phyloP scores from a whole-genome alignment of 495 filamentous ascomycete species.

The Neurospora pannonica region DNA sequence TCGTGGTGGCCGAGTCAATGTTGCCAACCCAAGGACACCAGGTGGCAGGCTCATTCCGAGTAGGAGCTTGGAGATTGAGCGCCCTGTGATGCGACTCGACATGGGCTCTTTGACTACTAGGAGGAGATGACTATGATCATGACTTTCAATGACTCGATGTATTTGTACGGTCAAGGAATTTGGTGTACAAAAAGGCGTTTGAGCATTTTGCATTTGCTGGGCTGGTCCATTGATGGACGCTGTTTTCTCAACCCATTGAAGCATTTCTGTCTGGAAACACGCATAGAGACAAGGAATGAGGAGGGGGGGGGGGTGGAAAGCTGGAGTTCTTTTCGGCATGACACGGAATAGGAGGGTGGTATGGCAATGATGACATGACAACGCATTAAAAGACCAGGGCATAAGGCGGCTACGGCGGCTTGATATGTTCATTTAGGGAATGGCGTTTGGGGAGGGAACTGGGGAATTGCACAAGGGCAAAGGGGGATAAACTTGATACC shows the following conservation, averaged over 20 bases:
- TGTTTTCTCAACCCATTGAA: neutral
- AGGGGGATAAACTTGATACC: neutral
- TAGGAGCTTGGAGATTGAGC: slow-evolving; percentile 38
- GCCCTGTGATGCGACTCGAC: slow-evolving; percentile 29
- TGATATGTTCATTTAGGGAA: neutral
- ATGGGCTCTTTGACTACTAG: slow-evolving; percentile 6
- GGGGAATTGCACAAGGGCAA: neutral
- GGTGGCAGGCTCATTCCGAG: slow-evolving; percentile 38
- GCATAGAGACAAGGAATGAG: neutral
- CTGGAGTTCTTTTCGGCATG: neutral
- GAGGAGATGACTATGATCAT: neutral
- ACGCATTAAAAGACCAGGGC: neutral
- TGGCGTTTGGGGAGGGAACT: neutral
- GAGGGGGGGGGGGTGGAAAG: neutral
- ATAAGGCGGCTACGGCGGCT: neutral
- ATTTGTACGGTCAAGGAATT: neutral
- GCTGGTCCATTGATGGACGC: neutral
- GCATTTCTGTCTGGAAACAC: neutral
- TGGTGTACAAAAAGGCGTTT: neutral
- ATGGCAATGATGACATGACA: neutral
- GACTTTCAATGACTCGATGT: neutral
- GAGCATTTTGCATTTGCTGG: neutral
- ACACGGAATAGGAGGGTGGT: neutral
- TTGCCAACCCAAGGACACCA: slow-evolving; percentile 46
- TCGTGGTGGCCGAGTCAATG: slow-evolving; percentile 40